A percentile compares a stretch with the other conserved stretches of the same genome.
These are phyloP conservation scores for Acorus calamus DNA, from an alignment of 106 monocot genomes.

Conservation along the genomic window DNA sequence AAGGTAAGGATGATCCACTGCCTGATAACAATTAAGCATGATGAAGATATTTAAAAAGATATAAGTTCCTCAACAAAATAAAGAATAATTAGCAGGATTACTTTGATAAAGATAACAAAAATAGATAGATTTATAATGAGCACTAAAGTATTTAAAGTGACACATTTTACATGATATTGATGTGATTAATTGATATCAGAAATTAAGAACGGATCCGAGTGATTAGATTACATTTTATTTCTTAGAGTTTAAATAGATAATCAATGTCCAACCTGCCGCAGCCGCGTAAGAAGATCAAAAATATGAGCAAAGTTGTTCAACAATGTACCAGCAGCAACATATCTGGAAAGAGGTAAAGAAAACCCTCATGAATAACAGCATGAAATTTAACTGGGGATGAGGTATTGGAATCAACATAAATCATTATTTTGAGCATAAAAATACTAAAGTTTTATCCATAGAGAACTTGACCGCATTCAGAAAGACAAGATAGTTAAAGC, in stretches of 20 bases:
- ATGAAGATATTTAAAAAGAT: too few relatives aligned
- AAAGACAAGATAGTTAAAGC: too few relatives aligned
- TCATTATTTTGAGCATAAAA: too few relatives aligned
- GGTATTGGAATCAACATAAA: neutral
- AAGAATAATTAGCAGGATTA: too few relatives aligned
- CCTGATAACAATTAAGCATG: slow-evolving; percentile 20
- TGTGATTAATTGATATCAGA: too few relatives aligned
- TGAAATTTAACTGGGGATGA: neutral
- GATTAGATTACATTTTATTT: too few relatives aligned
- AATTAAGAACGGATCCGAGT: too few relatives aligned
- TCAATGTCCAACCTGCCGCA: slow-evolving; percentile 56
- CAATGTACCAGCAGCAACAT: slow-evolving; percentile 66
- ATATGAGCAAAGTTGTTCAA: slow-evolving; percentile 97
- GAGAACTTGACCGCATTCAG: too few relatives aligned
- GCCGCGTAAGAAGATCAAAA: slow-evolving; percentile 82
- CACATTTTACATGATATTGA: neutral
- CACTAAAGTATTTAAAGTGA: too few relatives aligned
- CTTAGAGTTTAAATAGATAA: neutral
- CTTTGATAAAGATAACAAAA: neutral
- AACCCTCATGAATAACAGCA: neutral
- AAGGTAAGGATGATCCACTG: slow-evolving; percentile 93
- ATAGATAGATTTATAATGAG: too few relatives aligned
- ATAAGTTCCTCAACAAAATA: too few relatives aligned
- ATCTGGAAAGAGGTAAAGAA: slow-evolving; percentile 30
- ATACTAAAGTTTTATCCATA: too few relatives aligned